These are phyloP conservation scores for Spathaspora hagerdaliae DNA, from an alignment of 805 yeast species.

Conservation along the genomic window DNA sequence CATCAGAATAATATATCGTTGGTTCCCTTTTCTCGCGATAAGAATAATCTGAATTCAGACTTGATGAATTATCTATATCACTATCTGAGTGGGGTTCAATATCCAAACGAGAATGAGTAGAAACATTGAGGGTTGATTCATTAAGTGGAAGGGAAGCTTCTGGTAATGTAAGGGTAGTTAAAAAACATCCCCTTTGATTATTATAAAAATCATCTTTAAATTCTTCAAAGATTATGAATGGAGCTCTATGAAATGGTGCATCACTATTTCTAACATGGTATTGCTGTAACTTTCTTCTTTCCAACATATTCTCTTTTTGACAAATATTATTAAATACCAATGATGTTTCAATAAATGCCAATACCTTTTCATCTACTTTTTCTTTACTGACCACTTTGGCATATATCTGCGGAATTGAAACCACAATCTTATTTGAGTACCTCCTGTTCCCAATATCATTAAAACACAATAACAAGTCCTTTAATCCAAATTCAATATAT, in stretches of 20 bases:
- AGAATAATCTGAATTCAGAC: background rate
- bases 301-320: conserved; percentile 45
- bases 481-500: conserved; percentile 12
- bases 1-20: conserved; percentile 22
- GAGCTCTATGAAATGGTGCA: conserved; percentile 76
- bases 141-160: conserved; percentile 26
- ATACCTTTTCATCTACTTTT: conserved; percentile 8
- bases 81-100: conserved; percentile 2
- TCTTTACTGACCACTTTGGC: conserved; percentile 20
- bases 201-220: conserved; percentile 45
- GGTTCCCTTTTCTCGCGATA: conserved; percentile 13
- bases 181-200: conserved; percentile 47
- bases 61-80: conserved; percentile 1
- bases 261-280: conserved; percentile 68
- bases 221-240: conserved; percentile 60
- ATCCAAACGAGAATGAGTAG: conserved; percentile 1
- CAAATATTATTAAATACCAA: conserved; percentile 56
- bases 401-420: conserved; percentile 46
- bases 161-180: conserved; percentile 63
- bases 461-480: conserved; percentile 34
- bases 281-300: conserved; percentile 53
- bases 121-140: background rate
- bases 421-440: conserved; percentile 53
- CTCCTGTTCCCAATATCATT: conserved; percentile 70
- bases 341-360: conserved; percentile 53